These are phyloP conservation scores for Hydrangea macrophylla DNA, from an alignment of 148 eudicot species.

Conservation along the genomic window DNA sequence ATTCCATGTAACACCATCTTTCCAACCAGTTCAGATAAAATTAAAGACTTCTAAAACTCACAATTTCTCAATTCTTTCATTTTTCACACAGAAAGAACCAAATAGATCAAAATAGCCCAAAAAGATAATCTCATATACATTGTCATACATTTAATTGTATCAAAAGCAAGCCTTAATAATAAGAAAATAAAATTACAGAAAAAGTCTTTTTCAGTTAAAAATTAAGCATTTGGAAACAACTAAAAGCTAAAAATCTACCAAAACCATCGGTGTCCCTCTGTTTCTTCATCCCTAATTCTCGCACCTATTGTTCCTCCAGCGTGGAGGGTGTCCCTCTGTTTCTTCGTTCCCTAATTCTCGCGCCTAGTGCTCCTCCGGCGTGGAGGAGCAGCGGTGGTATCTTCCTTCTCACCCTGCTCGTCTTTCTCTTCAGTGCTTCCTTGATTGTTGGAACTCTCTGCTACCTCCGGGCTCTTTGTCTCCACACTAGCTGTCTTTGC, in stretches of 20 bases:
- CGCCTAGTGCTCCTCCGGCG: constrained; percentile 82
- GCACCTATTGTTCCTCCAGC: constrained; percentile 75
- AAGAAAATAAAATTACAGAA: constrained; percentile 6
- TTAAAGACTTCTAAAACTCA: background rate
- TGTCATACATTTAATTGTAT: constrained; percentile 18
- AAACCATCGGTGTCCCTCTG: background rate
- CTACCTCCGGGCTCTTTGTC: constrained; percentile 30
- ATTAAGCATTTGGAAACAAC: constrained; percentile 6
- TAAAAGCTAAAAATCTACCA: constrained; percentile 16
- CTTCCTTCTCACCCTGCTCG: constrained; percentile 47
- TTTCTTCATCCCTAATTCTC: constrained; percentile 35
- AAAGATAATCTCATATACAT: constrained; percentile 20
- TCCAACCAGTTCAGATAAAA: background rate
- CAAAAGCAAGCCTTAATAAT: background rate
- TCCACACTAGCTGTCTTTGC: constrained; percentile 25
- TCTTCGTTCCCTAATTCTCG: constrained; percentile 36
- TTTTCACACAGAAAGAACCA: constrained; percentile 1
- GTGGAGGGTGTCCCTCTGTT: constrained; percentile 31
- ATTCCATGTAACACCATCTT: background rate
- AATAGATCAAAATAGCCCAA: background rate
- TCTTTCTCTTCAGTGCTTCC: constrained; percentile 46
- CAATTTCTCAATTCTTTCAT: background rate
- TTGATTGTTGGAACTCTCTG: constrained; percentile 40
- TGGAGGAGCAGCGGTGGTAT: constrained; percentile 51
- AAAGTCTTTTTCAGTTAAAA: background rate